Conservation (phyloP, 2,329 filamentous ascomycete species). For the Microsporum ferrugineum region DNA sequence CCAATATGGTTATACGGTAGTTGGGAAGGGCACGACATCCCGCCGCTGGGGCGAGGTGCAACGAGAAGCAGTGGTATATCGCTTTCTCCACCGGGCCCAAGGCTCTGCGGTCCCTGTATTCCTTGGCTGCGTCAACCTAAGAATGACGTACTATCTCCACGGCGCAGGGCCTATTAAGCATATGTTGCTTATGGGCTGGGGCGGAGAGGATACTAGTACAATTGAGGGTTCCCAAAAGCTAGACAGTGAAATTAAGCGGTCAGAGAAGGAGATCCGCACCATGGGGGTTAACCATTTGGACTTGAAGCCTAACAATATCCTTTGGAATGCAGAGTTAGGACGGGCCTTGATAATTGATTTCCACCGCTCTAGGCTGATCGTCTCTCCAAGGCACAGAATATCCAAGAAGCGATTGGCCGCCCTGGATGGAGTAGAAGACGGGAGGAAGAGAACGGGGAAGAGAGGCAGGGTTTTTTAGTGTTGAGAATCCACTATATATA, state of each 20-base stretch:
- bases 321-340: slow-evolving; percentile 7
- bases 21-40: slow-evolving; percentile 16
- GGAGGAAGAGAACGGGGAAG: too few species aligned
- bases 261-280: slow-evolving; percentile 3
- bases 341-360: slow-evolving; percentile 12
- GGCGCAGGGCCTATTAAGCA: slow-evolving; percentile 4
- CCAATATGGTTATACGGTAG: slow-evolving; percentile 17
- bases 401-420: neutral
- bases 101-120: slow-evolving; percentile 13
- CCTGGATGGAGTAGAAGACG: too few species aligned
- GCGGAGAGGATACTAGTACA: slow-evolving; percentile 1
- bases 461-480: too few species aligned
- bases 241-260: neutral
- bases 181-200: slow-evolving; percentile 12
- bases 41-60: slow-evolving; percentile 6
- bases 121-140: slow-evolving; percentile 13
- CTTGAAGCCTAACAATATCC: slow-evolving; percentile 3
- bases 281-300: slow-evolving; percentile 8
- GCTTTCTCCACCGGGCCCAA: slow-evolving; percentile 9
- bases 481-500: too few species aligned
- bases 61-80: slow-evolving; percentile 9
- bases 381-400: neutral
- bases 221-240: neutral
- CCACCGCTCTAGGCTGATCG: slow-evolving; percentile 1
- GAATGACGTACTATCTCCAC: slow-evolving; percentile 7